These are phyloP conservation scores for Saccharum officinarum DNA, from an alignment of 176 grass and related monocot species.

Conservation along the genomic window DNA sequence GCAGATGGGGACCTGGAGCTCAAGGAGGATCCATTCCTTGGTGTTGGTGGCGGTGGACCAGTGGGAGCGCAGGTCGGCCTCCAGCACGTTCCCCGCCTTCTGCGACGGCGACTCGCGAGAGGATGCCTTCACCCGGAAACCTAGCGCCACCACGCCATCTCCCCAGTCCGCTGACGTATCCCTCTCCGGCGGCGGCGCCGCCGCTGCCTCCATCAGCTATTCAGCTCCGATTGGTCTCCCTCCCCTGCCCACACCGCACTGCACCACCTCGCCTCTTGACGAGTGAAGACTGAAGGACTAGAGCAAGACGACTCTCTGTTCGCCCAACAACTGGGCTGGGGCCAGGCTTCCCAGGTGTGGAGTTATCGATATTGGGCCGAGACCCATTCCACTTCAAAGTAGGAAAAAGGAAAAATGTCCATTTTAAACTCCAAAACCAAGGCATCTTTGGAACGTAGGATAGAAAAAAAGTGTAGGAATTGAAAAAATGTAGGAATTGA, in stretches of 20 bases:
- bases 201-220: constrained; percentile 17
- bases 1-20: constrained; percentile 53
- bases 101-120: constrained; percentile 86
- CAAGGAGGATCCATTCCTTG: constrained; percentile 98
- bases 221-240: constrained; percentile 6
- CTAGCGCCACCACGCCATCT: constrained; percentile 50
- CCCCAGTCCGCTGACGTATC: constrained; percentile 62
- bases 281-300: constrained; percentile 2
- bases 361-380: neutral
- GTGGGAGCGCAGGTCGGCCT: constrained; percentile 85
- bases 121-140: constrained; percentile 78
- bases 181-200: neutral
- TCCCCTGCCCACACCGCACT: neutral
- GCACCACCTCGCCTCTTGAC: neutral
- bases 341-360: neutral
- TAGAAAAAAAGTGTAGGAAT: no score
- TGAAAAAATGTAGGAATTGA: no score
- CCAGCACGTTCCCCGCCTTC: constrained; percentile 75
- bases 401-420: neutral
- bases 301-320: constrained; percentile 9
- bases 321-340: neutral
- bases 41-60: constrained; percentile 92
- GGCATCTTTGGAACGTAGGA: no score
- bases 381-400: neutral
- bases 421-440: no score